Evolutionary conservation across 306 rosid species (phyloP).

Genomic region (Albizia julibrissin): DNA sequence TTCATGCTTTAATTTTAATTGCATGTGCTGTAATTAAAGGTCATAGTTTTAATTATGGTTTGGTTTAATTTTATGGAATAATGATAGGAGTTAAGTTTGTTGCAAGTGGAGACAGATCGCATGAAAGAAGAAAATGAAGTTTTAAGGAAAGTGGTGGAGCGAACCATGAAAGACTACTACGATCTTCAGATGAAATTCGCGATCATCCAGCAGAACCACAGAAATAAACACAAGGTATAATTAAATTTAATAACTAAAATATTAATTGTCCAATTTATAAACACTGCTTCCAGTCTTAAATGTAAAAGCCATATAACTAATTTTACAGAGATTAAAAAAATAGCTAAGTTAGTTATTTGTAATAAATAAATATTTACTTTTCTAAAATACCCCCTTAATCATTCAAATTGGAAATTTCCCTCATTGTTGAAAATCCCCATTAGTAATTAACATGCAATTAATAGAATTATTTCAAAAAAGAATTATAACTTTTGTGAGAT

Average conservation of each 20-base stretch:
- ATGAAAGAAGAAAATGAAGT: conserved; percentile 85
- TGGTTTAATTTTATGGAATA: neutral
- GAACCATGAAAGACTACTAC: conserved; percentile 77
- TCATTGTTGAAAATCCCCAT: no score
- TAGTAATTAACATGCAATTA: no score
- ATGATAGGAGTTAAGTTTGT: conserved; percentile 45
- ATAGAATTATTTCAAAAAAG: no score
- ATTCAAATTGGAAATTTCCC: no score
- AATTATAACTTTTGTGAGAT: no score
- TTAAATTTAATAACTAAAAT: neutral
- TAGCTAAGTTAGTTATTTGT: no score
- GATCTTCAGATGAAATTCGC: conserved; percentile 79
- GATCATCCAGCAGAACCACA: conserved; percentile 55
- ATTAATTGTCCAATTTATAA: neutral
- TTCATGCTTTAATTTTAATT: neutral
- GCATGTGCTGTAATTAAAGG: neutral
- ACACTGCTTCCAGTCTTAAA: no score
- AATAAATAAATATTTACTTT: no score
- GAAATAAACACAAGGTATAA: conserved; percentile 53
- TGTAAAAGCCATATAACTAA: no score
- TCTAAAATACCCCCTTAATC: no score
- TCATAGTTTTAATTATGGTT: neutral
- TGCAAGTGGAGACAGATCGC: conserved; percentile 76
- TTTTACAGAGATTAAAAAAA: no score
- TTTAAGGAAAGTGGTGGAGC: conserved; percentile 73